Percentiles rank a stretch among this genome's conserved stretches.
Evolutionary conservation across 2,329 filamentous ascomycete genomes (phyloP).

Genomic region (Phoma sp.): DNA sequence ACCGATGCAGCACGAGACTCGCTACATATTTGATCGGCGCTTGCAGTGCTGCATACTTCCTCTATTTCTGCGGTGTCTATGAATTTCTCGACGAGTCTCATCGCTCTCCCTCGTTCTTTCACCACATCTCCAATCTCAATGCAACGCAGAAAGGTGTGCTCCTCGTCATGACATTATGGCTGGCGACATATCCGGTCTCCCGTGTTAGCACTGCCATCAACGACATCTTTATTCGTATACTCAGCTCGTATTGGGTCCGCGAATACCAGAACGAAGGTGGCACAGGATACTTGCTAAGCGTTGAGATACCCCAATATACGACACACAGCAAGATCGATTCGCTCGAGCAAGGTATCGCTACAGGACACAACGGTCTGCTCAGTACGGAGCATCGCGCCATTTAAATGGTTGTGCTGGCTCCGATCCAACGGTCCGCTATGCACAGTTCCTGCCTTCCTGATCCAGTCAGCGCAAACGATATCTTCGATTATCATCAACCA

Average conservation of each 20-base stretch:
- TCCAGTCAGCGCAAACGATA: no score
- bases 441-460: no score
- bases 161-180: conserved; percentile 23
- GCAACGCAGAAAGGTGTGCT: conserved; percentile 24
- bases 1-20: conserved; percentile 23
- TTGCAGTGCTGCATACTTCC: conserved; percentile 24
- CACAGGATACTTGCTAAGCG: conserved; percentile 17
- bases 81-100: conserved; percentile 16
- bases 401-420: no score
- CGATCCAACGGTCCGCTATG: no score
- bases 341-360: not conserved
- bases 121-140: conserved; percentile 6
- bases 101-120: not conserved
- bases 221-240: conserved; percentile 2
- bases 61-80: conserved; percentile 23
- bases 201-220: conserved; percentile 23
- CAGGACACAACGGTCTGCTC: no score
- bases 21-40: conserved; percentile 24
- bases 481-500: no score
- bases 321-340: not conserved
- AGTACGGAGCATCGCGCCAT: no score
- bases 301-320: conserved; percentile 24
- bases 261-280: conserved; percentile 25
- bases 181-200: conserved; percentile 26
- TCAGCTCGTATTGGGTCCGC: conserved; percentile 20